Evolutionary conservation across 192 early-diverging fungal genomes (phyloP).

Genomic region (Podila verticillata): DNA sequence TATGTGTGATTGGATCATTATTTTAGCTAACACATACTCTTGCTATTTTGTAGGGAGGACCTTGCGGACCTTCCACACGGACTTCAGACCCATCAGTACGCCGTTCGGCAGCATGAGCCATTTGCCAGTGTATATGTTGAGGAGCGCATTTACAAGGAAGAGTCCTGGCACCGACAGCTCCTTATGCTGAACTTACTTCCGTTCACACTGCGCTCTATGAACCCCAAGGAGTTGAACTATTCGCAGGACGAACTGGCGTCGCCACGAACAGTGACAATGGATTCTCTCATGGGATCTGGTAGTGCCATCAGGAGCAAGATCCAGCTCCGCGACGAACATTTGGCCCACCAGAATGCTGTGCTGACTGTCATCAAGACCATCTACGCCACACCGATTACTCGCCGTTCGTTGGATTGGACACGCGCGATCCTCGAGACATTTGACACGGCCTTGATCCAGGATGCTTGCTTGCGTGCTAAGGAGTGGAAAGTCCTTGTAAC

Average conservation of each 20-base stretch:
- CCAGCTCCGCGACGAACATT: slow-evolving; percentile 7
- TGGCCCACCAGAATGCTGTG: slow-evolving; percentile 16
- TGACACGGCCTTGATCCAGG: background rate
- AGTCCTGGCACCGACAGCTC: background rate
- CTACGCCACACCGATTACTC: slow-evolving; percentile 15
- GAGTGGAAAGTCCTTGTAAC: slow-evolving; percentile 31
- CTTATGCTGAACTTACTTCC: background rate
- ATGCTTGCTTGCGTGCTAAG: slow-evolving; percentile 23
- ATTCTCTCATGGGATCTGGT: no score
- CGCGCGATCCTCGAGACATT: slow-evolving; percentile 13
- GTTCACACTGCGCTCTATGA: background rate
- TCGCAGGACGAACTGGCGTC: no score
- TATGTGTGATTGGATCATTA: no score
- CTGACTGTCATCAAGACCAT: slow-evolving; percentile 36
- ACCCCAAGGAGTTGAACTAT: background rate
- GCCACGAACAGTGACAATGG: no score
- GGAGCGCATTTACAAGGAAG: background rate
- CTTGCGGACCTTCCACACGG: background rate
- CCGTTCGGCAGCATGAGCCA: background rate
- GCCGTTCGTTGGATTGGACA: slow-evolving; percentile 11
- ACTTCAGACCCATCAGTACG: background rate
- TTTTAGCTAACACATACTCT: no score
- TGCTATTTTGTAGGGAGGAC: background rate
- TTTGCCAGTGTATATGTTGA: background rate
- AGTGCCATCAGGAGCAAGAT: background rate